phyloP scores from a whole-genome alignment of 345 rosid species.

The Linum tenue region DNA sequence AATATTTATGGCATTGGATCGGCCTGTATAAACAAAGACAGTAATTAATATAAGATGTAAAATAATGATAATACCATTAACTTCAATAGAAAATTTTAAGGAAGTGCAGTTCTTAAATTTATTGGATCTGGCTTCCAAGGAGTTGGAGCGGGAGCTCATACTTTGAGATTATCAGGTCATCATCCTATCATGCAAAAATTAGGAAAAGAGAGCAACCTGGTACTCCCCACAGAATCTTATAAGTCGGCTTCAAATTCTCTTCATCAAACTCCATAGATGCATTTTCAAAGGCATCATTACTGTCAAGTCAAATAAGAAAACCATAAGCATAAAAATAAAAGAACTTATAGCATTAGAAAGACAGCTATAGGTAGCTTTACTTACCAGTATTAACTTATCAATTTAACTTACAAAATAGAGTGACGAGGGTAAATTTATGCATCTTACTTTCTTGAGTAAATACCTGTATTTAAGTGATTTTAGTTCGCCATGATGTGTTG shows the following conservation, averaged over 20 bases:
- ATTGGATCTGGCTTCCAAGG: neutral
- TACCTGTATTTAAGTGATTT: constrained; percentile 90
- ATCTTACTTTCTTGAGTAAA: constrained; percentile 7
- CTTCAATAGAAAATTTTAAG: neutral
- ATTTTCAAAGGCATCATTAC: constrained; percentile 72
- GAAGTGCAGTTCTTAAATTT: too few species aligned
- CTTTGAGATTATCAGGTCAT: neutral
- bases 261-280: constrained; percentile 99
- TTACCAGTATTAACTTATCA: neutral
- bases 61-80: neutral
- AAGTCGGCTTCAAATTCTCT: constrained; percentile 77
- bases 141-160: neutral
- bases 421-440: neutral
- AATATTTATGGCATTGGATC: constrained; percentile 82
- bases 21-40: constrained; percentile 40
- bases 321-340: constrained; percentile 6
- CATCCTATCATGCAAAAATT: neutral
- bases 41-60: neutral
- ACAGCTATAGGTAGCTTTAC: neutral
- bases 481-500: constrained; percentile 91
- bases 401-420: neutral
- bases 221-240: constrained; percentile 90
- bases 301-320: constrained; percentile 21
- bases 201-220: constrained; percentile 53
- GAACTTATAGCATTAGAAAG: constrained; percentile 1